A percentile compares a stretch with the other conserved stretches of the same genome.
Evolutionary conservation across 1,284 basidiomycete species (phyloP).

Genomic region (Apiotrichum gamsii): DNA sequence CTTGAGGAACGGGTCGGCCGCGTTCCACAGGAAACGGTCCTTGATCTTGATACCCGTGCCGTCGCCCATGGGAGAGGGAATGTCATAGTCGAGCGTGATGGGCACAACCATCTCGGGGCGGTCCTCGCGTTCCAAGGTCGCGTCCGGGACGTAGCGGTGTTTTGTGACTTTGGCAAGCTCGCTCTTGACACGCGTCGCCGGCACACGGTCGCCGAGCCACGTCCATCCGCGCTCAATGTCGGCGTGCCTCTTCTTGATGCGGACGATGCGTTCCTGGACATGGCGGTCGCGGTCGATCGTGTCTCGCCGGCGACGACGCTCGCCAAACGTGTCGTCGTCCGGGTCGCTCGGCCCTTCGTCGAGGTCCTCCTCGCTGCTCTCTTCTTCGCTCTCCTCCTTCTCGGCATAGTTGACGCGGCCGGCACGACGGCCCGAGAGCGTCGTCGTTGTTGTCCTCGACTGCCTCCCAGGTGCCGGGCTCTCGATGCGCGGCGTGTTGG

Average conservation of each 20-base stretch:
- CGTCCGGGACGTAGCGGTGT: constrained; percentile 53
- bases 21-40: constrained; percentile 96
- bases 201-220: constrained; percentile 80
- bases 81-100: constrained; percentile 90
- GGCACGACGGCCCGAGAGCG: constrained; percentile 48
- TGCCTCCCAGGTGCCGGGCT: constrained; percentile 22
- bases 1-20: constrained; percentile 65
- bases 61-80: constrained; percentile 51
- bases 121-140: constrained; percentile 54
- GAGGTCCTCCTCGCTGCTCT: constrained; percentile 60
- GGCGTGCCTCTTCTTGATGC: constrained; percentile 49
- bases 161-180: constrained; percentile 57
- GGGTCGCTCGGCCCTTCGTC: constrained; percentile 67
- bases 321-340: constrained; percentile 32
- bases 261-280: constrained; percentile 11
- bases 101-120: constrained; percentile 71
- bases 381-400: constrained; percentile 72
- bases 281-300: background rate
- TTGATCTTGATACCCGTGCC: constrained; percentile 68
- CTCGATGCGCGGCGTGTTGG: constrained; percentile 35
- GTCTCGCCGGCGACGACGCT: constrained; percentile 14
- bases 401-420: constrained; percentile 81
- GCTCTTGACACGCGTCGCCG: constrained; percentile 66
- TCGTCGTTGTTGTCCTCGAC: constrained; percentile 14
- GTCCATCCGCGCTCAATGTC: constrained; percentile 61